These are phyloP conservation scores for Ustilago nuda DNA, from an alignment of 1,284 basidiomycete genomes.

Conservation along the genomic window DNA sequence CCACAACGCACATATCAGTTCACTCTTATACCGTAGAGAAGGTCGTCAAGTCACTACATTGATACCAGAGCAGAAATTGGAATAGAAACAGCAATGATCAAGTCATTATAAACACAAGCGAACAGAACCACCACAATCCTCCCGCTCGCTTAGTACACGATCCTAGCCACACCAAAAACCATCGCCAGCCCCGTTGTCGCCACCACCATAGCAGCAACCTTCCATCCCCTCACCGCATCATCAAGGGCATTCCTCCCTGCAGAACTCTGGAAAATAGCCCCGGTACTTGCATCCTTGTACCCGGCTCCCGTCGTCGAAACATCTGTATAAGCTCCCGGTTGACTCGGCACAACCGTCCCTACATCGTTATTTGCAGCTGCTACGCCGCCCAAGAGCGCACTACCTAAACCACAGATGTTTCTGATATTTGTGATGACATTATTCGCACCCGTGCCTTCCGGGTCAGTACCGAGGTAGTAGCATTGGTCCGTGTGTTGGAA, in stretches of 20 bases:
- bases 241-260: conserved; percentile 17
- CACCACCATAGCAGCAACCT: conserved; percentile 7
- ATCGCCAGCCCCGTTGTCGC: conserved; percentile 17
- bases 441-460: conserved; percentile 56
- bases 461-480: conserved; percentile 58
- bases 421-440: conserved; percentile 52
- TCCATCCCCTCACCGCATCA: conserved; percentile 21
- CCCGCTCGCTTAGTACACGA: background rate
- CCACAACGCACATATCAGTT: background rate
- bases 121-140: background rate
- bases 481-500: conserved; percentile 61
- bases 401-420: conserved; percentile 54
- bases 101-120: background rate
- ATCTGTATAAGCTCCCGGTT: conserved; percentile 44
- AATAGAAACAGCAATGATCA: background rate
- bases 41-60: conserved; percentile 1
- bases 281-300: conserved; percentile 48
- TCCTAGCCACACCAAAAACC: conserved; percentile 21
- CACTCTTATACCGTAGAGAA: background rate
- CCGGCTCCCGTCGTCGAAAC: conserved; percentile 43
- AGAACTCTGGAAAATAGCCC: conserved; percentile 43
- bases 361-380: conserved; percentile 43
- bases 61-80: background rate
- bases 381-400: conserved; percentile 53
- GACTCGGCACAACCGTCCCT: conserved; percentile 18